Base-by-base conservation (phyloP, 495 filamentous ascomycete genomes). In the Parathielavia appendiculata region DNA sequence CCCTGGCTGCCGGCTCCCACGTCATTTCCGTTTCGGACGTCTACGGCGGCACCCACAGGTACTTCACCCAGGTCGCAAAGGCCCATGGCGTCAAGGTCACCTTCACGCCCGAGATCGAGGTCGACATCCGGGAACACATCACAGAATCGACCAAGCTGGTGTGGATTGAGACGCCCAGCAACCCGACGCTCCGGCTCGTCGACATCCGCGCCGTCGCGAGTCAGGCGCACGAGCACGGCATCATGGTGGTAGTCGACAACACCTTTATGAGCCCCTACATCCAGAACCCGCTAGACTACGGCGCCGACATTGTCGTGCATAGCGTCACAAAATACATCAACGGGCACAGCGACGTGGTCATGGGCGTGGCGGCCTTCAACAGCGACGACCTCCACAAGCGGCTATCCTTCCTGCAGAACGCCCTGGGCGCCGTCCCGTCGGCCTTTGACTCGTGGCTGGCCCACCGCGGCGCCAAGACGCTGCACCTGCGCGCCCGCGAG, bases 301-400 rank as follows among this genome's bases (percentile, higher is more conserved):
- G 93, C 64, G 93, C 93, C 38, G 95, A 99, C 68, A 91, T 99
- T 47, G 93, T 97, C 44, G 86, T 97, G n/a, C 93, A 99, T 78
- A 92, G 87, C 40, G 93, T 99, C n/a, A 99, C 93, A 9, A 99
- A 99, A 73, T 99, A 97, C 75, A 97, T 99, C 72, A 99, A 99
- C 69, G 93, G 93, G 8, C 93, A 99, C 75, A 79, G 85, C 72
- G 92, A 99, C 70, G 93, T 99, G n/a, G 81, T 96, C 52, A 99
- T 99, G 93, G 93, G 93, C 58, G 86, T 89, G 35, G 90, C 90
- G 19, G 93, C 93, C n/a, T 96, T 95, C 82, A 97, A 93, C 77
- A 87, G 86, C 6, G 83, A 90, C 13, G 78, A 79, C 6, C 76
- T 99, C 53, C 83, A 85, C 62, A 81, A 89, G 59, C 82, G 87